phyloP scores from a whole-genome alignment of 169 alveolate genomes.

The Eimeria zaria region DNA sequence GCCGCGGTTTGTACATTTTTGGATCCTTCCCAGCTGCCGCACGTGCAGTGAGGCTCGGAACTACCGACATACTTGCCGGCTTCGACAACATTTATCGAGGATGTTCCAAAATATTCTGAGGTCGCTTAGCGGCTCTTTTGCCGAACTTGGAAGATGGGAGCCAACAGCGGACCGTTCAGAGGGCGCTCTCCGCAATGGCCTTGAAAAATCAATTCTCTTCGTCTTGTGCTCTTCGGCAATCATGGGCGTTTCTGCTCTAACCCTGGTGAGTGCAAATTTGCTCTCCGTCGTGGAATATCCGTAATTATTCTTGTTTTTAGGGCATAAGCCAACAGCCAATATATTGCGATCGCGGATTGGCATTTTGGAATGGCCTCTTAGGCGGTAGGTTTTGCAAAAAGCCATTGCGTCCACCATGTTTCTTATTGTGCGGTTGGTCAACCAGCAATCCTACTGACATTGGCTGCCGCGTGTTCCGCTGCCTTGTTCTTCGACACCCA shows the following conservation, averaged over 20 bases:
- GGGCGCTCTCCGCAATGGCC: conserved; percentile 49
- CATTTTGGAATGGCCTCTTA: conserved; percentile 71
- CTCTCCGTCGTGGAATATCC: background rate
- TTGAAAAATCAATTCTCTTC: conserved; percentile 52
- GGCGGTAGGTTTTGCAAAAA: conserved; percentile 23
- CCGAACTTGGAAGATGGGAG: conserved; percentile 56
- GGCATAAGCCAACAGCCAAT: conserved; percentile 70
- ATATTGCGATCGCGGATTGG: conserved; percentile 60
- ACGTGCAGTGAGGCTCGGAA: conserved; percentile 63
- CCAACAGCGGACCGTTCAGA: conserved; percentile 64
- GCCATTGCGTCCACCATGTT: background rate
- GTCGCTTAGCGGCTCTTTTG: conserved; percentile 74
- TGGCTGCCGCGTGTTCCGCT: conserved; percentile 70
- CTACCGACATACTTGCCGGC: conserved; percentile 28
- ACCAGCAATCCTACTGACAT: conserved; percentile 32
- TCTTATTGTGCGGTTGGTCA: background rate
- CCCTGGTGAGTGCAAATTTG: conserved; percentile 20
- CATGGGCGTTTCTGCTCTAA: conserved; percentile 60
- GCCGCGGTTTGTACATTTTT: conserved; percentile 67
- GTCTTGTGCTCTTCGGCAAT: conserved; percentile 72
- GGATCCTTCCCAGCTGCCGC: conserved; percentile 60
- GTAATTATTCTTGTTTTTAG: background rate
- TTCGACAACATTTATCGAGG: conserved; percentile 26
- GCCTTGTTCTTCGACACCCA: conserved; percentile 73
- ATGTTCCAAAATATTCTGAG: conserved; percentile 62